Evolutionary conservation across 1,139 yeast genomes (phyloP).

Genomic region (Lodderomyces theae): DNA sequence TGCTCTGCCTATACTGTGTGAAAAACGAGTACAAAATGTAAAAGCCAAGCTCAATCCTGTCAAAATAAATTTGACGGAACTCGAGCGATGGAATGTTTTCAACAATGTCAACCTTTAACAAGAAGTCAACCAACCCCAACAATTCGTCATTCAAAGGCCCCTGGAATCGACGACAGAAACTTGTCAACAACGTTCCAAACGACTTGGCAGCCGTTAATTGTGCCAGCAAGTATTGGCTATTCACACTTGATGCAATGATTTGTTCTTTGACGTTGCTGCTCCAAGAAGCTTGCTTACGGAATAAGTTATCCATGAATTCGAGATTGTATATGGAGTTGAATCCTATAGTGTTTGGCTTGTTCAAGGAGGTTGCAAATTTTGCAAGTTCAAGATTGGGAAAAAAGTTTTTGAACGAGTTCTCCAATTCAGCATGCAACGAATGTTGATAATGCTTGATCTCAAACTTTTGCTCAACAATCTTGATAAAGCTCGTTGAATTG

Average conservation of each 20-base stretch:
- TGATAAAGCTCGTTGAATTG: constrained; percentile 33
- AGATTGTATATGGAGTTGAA: constrained; percentile 58
- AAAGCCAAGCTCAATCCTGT: constrained; percentile 69
- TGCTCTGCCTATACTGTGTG: too few species aligned
- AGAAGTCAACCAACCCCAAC: constrained; percentile 43
- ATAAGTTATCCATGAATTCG: constrained; percentile 58
- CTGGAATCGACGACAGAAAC: constrained; percentile 48
- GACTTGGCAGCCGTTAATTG: constrained; percentile 71
- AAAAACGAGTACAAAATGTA: constrained; percentile 54
- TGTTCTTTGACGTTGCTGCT: constrained; percentile 40
- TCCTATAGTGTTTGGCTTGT: constrained; percentile 50
- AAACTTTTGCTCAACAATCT: constrained; percentile 30
- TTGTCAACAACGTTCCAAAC: constrained; percentile 73
- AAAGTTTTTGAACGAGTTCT: constrained; percentile 37
- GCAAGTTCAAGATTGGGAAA: constrained; percentile 49
- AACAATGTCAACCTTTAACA: constrained; percentile 51
- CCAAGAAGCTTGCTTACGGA: constrained; percentile 53
- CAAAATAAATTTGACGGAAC: constrained; percentile 53
- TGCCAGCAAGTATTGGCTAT: constrained; percentile 61
- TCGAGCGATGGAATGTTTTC: constrained; percentile 52
- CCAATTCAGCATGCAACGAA: constrained; percentile 35
- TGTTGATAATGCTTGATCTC: constrained; percentile 32
- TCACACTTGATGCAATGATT: constrained; percentile 59
- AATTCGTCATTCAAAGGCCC: constrained; percentile 34
- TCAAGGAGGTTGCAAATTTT: constrained; percentile 51